Conservation (phyloP, 2,329 filamentous ascomycete species). For the Hymenoscyphus albidus region DNA sequence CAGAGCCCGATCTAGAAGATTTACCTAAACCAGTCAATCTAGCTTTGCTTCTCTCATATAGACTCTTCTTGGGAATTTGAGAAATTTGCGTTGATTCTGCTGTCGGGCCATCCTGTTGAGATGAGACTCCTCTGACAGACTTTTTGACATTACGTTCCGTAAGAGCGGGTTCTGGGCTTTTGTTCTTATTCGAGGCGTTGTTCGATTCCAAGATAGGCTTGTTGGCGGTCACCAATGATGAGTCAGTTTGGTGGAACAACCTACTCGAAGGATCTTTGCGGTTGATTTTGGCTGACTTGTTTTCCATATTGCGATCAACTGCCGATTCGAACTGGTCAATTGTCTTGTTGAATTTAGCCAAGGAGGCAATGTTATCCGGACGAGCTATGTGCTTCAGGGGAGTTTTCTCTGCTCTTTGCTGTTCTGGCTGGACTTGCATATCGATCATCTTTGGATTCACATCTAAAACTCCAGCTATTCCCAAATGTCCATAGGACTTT, state of each 20-base stretch:
- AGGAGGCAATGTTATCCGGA: constrained; percentile 29
- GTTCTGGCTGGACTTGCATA: background rate
- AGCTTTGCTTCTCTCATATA: background rate
- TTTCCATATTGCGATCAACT: background rate
- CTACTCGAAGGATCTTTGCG: constrained; percentile 11
- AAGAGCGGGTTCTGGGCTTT: background rate
- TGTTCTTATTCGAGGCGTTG: background rate
- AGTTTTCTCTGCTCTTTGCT: constrained; percentile 16
- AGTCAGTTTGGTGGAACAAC: constrained; percentile 25
- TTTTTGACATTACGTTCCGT: background rate
- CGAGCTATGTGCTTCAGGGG: constrained; percentile 25
- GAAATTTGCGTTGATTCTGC: background rate
- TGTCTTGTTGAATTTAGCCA: constrained; percentile 24
- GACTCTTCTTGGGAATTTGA: background rate
- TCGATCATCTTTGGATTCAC: background rate
- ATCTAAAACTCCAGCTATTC: background rate
- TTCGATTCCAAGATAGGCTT: constrained; percentile 17
- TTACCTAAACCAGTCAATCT: background rate
- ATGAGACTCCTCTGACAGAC: background rate
- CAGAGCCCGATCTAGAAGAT: background rate
- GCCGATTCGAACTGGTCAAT: constrained; percentile 10
- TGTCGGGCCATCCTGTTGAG: background rate
- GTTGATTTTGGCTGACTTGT: too few relatives aligned
- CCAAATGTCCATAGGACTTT: background rate
- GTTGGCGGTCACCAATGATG: constrained; percentile 21